Base-by-base conservation (phyloP, 2,329 filamentous ascomycete genomes). In the Claviceps quebecensis region DNA sequence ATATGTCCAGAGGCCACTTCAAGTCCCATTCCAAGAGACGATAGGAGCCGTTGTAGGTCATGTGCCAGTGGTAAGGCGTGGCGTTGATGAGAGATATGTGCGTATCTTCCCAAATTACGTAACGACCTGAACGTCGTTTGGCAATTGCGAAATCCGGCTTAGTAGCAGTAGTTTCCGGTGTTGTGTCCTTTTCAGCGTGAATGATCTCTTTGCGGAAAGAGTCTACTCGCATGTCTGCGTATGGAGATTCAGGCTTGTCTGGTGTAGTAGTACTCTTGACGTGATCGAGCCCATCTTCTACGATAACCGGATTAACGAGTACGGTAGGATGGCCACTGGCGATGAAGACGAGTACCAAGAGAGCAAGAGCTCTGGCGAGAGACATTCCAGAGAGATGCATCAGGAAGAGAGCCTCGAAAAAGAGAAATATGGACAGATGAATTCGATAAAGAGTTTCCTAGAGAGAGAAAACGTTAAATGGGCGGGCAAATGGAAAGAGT, bases 11-110 rank as follows among this genome's bases (percentile, higher is more conserved):
- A 2, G 63, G 61, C 58, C 61, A 63, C 3, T 23, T 5, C 6
- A 44, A 22, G 2, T 56, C 26, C 61, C 62, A 64, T 4, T 43
- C 13, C 4, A 9, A 1, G 38, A 61, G 46, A 45, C 61, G 57
- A 45, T 62, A 60, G 0, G 50, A 47, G 49, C 56, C 51, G 1
- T 51, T 52, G 54, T 55, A 57, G 0, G 45, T 56, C 43, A 50
- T 58, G 6, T 44, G 39, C 64, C 63, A 67, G 29, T 45, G 52
- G 54, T 64, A 67, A 2, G 65, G 65, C 5, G 63, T 66, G n/a
- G 57, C 60, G 51, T 67, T 67, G 59, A 67, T 53, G 45, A 67
- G 51, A 2, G 52, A 55, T 37, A 67, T 50, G 46, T 47, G 52
- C 16, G 58, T 59, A 40, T 56, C 52, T 2, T 52, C 39, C 22